phyloP scores from a whole-genome alignment of 331 rosid genomes.

The Telfairia occidentalis region DNA sequence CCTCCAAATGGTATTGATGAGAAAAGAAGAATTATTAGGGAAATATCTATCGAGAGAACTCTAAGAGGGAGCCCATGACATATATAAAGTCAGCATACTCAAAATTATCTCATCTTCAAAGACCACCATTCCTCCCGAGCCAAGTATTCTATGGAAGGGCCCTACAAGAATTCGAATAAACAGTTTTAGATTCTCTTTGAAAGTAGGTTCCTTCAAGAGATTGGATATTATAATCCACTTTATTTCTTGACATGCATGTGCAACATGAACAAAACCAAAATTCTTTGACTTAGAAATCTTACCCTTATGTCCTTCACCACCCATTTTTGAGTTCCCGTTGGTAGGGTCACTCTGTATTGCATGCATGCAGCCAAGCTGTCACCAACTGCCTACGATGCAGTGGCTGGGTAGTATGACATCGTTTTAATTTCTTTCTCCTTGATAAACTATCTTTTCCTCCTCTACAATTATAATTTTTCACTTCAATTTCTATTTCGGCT shows the following conservation, averaged over 20 bases:
- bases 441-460: neutral
- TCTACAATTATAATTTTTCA: neutral
- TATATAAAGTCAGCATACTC: neutral
- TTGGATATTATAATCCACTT: neutral
- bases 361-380: neutral
- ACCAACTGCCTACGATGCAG: neutral
- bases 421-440: slow-evolving; percentile 1
- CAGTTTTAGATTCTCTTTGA: neutral
- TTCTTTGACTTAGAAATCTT: neutral
- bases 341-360: neutral
- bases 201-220: neutral
- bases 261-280: neutral
- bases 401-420: neutral
- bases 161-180: neutral
- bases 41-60: neutral
- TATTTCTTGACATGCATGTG: neutral
- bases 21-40: neutral
- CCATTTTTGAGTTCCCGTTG: neutral
- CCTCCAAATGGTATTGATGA: neutral
- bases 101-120: neutral
- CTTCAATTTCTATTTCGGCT: neutral
- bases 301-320: neutral
- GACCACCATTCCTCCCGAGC: neutral
- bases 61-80: neutral
- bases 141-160: neutral